Base-by-base conservation (phyloP, 495 filamentous ascomycete genomes). In the Apodospora peruviana region DNA sequence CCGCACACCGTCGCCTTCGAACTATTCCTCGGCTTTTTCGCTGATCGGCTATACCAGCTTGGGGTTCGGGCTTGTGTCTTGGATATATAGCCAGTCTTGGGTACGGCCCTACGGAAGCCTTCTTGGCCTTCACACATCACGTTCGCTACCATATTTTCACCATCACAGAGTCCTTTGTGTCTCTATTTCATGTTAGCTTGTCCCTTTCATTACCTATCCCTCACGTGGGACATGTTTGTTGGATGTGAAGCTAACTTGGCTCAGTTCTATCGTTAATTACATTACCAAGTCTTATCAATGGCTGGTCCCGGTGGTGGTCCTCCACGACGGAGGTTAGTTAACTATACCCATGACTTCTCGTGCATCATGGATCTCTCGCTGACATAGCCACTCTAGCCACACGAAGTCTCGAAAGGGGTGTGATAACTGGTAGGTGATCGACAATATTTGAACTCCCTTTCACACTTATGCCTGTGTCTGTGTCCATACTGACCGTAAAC, bases 361-460 rank as follows among this genome's bases (percentile, higher is more conserved):
- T 24, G 14, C n/a, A n/a, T n/a, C n/a, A 5, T 45, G 35, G 34
- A 39, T 56, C 34, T 40, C 55, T 61, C 24, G 60, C 56, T 46
- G 19, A 27, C 16, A n/a, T 5, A 44, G 27, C 43, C 22, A 14
- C 36, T 50, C 43, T 64, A 90, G 91, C 72, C 93, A 98, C 74
- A 98, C 94, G 55, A 98, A 98, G 71, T 96, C 91, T 41, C 82
- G 93, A 49, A 96, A 95, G 70, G 93, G 93, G 41, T 98, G 93
- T 71, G 90, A 89, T 58, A 96, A 89, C 25, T 98, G 93, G 69
- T 72, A 67, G 49, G 66, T 55, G 47, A 20, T n/a, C 16, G 22
- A 39, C n/a, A 20, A 23, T 20, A 34, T 40, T 50, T 17, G 23
- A 44, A 17, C 24, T 11, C 21, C 35, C n/a, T 19, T 19, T 8